Evolutionary conservation across 306 rosid species (phyloP), one percentile per base, ranked within the genome.

Genomic region (Dryas drummondii): DNA sequence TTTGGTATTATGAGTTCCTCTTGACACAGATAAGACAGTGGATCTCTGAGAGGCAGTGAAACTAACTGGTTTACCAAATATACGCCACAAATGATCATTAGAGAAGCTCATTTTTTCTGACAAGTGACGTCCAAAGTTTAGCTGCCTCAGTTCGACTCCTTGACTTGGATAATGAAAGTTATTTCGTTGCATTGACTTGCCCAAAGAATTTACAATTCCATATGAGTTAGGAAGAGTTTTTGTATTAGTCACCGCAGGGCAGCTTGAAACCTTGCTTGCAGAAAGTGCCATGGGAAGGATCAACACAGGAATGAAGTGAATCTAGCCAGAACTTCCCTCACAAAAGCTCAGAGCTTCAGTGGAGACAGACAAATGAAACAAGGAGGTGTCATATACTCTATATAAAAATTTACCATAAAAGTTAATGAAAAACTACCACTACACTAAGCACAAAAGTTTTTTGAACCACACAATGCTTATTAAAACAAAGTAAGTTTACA

Each of bases 201-300:
- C 37, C 82, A 83, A 80, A 68, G 76, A 78, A 72, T 79, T 84
- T 56, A 77, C 57, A 65, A 67, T 67, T 78, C 83, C 83, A 37
- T 60, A 82, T 68, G 87, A 87, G 64, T 78, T 85, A 76, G 84
- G 80, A 71, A 84, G 63, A 71, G 67, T 40, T 67, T 83, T 83
- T 82, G 81, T 82, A 63, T 80, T 76, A 79, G 89, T 80, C 55
- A 82, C 83, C 47, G 84, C 77, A 77, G 90, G 88, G 80, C 81
- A 81, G 76, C 90, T 86, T 59, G 87, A 78, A 76, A 89, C 84
- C 86, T 82, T 91, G 90, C 86, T 83, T 75, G 88, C 81, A 71
- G 89, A 51, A 69, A 91, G 76, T 53, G 96, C 92, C 92, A 94
- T 91, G 76, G 74, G 74, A 70, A 70, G 66, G 50, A 80, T 84